A percentile compares a stretch with the other conserved stretches of the same genome.
phyloP scores from a whole-genome alignment of 306 rosid species.

The Pyrus pyrifolia region DNA sequence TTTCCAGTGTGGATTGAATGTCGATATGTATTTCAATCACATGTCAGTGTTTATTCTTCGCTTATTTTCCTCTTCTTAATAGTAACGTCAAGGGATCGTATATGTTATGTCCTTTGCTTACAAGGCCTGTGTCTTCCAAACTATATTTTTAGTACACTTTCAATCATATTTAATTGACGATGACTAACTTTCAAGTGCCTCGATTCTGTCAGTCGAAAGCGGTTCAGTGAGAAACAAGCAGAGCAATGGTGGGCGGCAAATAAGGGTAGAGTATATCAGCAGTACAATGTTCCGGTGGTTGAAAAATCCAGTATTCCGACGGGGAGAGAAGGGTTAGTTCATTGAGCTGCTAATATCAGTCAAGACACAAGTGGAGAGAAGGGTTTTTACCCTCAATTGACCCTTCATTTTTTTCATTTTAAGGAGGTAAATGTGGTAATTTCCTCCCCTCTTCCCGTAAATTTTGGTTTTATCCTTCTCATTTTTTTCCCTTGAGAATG shows the following conservation, averaged over 20 bases:
- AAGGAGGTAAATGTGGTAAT: slow-evolving; percentile 3
- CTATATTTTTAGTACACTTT: background rate
- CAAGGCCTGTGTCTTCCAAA: background rate
- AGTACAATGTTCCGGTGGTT: slow-evolving; percentile 52
- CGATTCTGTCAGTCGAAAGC: slow-evolving; percentile 53
- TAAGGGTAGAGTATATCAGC: slow-evolving; percentile 56
- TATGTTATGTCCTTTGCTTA: background rate
- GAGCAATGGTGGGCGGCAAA: slow-evolving; percentile 85
- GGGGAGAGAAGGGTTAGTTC: slow-evolving; percentile 64
- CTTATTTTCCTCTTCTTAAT: background rate
- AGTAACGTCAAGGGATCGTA: background rate
- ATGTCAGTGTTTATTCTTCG: background rate
- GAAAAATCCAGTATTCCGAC: slow-evolving; percentile 54
- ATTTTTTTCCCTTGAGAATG: slow-evolving; percentile 1
- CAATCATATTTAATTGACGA: background rate
- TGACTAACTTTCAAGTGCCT: background rate
- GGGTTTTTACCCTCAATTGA: background rate
- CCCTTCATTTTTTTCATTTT: slow-evolving; percentile 1
- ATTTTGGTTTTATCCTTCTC: background rate
- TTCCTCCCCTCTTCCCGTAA: background rate
- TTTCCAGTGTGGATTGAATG: background rate
- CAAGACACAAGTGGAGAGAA: slow-evolving; percentile 25
- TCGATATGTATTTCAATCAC: background rate
- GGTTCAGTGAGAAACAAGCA: slow-evolving; percentile 79
- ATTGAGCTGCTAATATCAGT: slow-evolving; percentile 21